Conservation (phyloP, 2,329 filamentous ascomycete species). For the Penicillium sp. region DNA sequence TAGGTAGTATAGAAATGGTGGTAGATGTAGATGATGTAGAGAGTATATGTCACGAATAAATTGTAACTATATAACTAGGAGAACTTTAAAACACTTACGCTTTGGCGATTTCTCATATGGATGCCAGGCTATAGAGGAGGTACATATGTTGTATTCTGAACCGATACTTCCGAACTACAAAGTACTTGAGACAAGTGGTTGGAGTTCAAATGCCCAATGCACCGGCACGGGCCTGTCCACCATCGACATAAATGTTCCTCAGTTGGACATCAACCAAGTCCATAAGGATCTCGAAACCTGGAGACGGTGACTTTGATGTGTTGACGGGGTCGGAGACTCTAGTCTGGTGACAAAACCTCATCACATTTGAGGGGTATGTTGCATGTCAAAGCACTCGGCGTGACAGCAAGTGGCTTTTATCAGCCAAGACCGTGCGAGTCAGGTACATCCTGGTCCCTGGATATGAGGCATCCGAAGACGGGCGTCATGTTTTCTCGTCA, state of each 20-base stretch:
- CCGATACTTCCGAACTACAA: not conserved
- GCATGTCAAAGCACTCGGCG: conserved; percentile 7
- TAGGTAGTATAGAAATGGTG: not conserved
- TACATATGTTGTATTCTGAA: not conserved
- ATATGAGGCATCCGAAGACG: not conserved
- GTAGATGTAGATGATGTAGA: no score
- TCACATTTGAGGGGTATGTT: conserved; percentile 6
- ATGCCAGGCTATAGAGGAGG: not conserved
- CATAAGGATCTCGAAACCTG: not conserved
- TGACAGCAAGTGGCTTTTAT: not conserved
- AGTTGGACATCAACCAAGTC: not conserved
- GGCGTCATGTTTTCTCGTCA: not conserved
- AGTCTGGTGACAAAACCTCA: not conserved
- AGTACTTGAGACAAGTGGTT: not conserved
- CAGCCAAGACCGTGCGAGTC: not conserved
- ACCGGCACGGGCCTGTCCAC: not conserved
- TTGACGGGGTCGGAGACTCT: not conserved
- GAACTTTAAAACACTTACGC: not conserved
- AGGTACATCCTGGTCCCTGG: not conserved
- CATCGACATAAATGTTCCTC: not conserved
- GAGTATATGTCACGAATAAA: not conserved
- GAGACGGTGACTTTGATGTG: not conserved
- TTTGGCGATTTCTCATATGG: not conserved
- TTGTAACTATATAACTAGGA: no score
- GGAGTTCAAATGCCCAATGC: not conserved